Conservation (phyloP, 441 rosid genomes). For the Capsella rubella region DNA sequence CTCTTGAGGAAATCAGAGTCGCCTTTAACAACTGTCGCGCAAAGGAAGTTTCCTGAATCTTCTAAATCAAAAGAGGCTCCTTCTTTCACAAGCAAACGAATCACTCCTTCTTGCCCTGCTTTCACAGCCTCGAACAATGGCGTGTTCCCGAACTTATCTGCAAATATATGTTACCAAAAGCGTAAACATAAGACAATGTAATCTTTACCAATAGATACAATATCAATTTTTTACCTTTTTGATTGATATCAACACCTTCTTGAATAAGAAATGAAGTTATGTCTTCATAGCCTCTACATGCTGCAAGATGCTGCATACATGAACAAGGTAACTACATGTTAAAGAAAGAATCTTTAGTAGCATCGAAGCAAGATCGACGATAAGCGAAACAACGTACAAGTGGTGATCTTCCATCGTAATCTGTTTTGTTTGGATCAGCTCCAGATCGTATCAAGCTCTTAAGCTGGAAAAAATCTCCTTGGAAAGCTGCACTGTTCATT, state of each 20-base stretch:
- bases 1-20: conserved; percentile 81
- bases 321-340: conserved; percentile 10
- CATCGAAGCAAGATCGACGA: neutral
- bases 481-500: conserved; percentile 81
- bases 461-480: conserved; percentile 85
- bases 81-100: conserved; percentile 66
- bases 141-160: conserved; percentile 90
- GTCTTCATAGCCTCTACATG: conserved; percentile 84
- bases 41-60: conserved; percentile 81
- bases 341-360: conserved; percentile 7
- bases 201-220: neutral
- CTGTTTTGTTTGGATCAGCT: conserved; percentile 86
- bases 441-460: conserved; percentile 83
- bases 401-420: conserved; percentile 92
- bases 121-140: conserved; percentile 90
- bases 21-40: conserved; percentile 71
- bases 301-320: conserved; percentile 82
- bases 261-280: conserved; percentile 69
- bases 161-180: conserved; percentile 5
- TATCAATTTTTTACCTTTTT: conserved; percentile 61
- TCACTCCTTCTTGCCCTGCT: conserved; percentile 70
- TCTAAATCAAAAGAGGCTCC: conserved; percentile 77
- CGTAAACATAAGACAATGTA: conserved; percentile 12
- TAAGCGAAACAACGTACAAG: conserved; percentile 54
- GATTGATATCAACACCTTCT: conserved; percentile 65